phyloP scores from a whole-genome alignment of 371 early-diverging fungal species.

The Syncephalastrum sp. region DNA sequence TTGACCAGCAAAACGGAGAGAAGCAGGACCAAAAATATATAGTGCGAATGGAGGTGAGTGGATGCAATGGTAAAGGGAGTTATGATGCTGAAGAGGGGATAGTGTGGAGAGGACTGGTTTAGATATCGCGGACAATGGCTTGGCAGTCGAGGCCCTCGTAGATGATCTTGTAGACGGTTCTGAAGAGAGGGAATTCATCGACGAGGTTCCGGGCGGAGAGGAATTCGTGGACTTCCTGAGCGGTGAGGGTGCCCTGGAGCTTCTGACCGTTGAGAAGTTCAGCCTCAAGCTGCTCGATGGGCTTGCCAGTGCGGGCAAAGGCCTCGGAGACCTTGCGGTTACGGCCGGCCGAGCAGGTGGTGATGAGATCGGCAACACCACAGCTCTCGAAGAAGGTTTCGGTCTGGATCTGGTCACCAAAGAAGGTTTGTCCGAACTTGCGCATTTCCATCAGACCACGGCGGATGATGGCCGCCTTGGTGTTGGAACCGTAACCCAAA shows the following conservation, averaged over 20 bases:
- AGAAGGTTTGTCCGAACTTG: slow-evolving; percentile 85
- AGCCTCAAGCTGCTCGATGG: slow-evolving; percentile 86
- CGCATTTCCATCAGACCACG: slow-evolving; percentile 96
- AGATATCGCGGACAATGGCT: slow-evolving; percentile 59
- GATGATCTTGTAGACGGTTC: slow-evolving; percentile 85
- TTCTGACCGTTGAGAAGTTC: slow-evolving; percentile 97
- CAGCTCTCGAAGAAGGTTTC: slow-evolving; percentile 96
- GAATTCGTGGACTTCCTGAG: slow-evolving; percentile 86
- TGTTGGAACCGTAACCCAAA: slow-evolving; percentile 86
- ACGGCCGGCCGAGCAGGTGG: slow-evolving; percentile 95
- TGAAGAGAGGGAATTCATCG: slow-evolving; percentile 82
- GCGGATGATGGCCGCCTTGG: slow-evolving; percentile 97
- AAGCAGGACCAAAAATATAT: no score
- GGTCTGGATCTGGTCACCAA: slow-evolving; percentile 69
- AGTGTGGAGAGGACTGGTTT: slow-evolving; percentile 11
- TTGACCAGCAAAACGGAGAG: no score
- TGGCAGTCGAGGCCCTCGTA: slow-evolving; percentile 65
- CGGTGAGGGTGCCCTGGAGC: slow-evolving; percentile 95
- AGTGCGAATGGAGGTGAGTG: no score
- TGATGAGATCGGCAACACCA: slow-evolving; percentile 90
- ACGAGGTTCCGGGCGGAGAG: slow-evolving; percentile 61
- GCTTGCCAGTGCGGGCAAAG: slow-evolving; percentile 80
- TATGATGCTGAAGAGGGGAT: no score
- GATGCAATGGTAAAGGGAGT: no score
- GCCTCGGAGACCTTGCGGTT: slow-evolving; percentile 94